A percentile compares a stretch with the other conserved stretches of the same genome.
phyloP scores from a whole-genome alignment of 495 filamentous ascomycete species.

The Trichodelitschia bisporula region DNA sequence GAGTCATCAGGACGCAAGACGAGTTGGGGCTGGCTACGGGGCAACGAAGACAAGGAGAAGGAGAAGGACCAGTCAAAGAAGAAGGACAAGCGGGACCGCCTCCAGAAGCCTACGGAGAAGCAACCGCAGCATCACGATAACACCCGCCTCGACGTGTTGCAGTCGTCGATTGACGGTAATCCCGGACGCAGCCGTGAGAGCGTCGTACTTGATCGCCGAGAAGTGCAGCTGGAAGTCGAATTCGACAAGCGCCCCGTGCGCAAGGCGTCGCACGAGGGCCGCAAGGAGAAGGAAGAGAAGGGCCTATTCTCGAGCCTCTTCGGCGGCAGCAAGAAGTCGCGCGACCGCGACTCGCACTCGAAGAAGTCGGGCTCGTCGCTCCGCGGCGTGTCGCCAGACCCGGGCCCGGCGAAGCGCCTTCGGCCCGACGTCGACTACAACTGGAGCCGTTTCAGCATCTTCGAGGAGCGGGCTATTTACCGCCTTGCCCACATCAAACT shows the following conservation, averaged over 20 bases:
- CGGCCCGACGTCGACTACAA: slow-evolving; percentile 78
- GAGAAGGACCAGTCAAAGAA: slow-evolving; percentile 45
- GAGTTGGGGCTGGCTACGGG: slow-evolving; percentile 56
- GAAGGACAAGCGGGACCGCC: slow-evolving; percentile 27
- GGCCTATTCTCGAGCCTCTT: slow-evolving; percentile 79
- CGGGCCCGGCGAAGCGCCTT: slow-evolving; percentile 36
- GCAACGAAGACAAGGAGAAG: slow-evolving; percentile 45
- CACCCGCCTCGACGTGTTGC: slow-evolving; percentile 55
- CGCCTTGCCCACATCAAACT: slow-evolving; percentile 98
- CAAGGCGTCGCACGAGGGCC: slow-evolving; percentile 41
- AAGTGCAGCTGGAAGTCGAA: slow-evolving; percentile 53
- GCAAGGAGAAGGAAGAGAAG: slow-evolving; percentile 70
- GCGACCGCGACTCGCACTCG: slow-evolving; percentile 30
- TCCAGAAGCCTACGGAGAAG: slow-evolving; percentile 26
- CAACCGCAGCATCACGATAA: slow-evolving; percentile 40
- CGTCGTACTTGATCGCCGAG: slow-evolving; percentile 54
- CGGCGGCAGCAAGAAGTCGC: slow-evolving; percentile 57
- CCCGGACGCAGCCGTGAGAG: slow-evolving; percentile 50
- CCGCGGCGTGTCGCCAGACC: slow-evolving; percentile 61
- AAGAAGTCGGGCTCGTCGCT: slow-evolving; percentile 44
- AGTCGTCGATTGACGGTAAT: slow-evolving; percentile 48
- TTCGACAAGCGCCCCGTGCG: slow-evolving; percentile 55
- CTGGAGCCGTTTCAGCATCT: slow-evolving; percentile 85
- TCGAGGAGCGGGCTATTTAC: slow-evolving; percentile 94
- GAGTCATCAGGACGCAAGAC: slow-evolving; percentile 38